Percentiles rank a stretch among this genome's conserved stretches.
Conservation (phyloP, 1,284 basidiomycete species). For the Heterobasidion parviporum region DNA sequence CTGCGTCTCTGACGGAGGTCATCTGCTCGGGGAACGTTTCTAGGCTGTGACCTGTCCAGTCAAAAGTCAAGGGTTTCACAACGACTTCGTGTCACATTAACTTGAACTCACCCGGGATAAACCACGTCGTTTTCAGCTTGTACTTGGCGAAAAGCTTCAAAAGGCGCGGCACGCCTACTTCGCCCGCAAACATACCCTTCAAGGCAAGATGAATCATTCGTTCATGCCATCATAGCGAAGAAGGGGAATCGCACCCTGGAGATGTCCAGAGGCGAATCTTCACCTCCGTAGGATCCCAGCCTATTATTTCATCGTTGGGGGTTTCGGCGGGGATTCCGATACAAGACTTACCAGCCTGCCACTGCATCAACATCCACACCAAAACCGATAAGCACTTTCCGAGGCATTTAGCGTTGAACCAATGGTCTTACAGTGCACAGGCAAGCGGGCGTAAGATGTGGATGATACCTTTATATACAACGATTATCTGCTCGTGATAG, state of each 20-base stretch:
- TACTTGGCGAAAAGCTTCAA: slow-evolving; percentile 71
- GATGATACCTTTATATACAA: no score
- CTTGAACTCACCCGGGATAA: slow-evolving; percentile 48
- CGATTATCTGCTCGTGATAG: no score
- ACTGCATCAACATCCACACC: slow-evolving; percentile 27
- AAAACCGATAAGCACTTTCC: slow-evolving; percentile 23
- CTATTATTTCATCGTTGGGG: slow-evolving; percentile 20
- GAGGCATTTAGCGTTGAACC: slow-evolving; percentile 15
- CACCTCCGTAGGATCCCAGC: slow-evolving; percentile 65
- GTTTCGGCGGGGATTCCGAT: background rate
- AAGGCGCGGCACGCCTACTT: slow-evolving; percentile 61
- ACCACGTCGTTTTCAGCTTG: slow-evolving; percentile 62
- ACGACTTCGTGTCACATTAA: background rate
- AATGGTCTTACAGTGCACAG: no score
- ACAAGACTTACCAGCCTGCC: slow-evolving; percentile 19
- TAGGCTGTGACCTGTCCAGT: slow-evolving; percentile 49
- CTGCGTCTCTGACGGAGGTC: slow-evolving; percentile 57
- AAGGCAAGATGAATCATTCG: background rate
- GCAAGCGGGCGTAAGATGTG: no score
- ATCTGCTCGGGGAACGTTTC: slow-evolving; percentile 65
- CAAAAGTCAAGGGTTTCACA: background rate
- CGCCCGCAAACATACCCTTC: slow-evolving; percentile 65
- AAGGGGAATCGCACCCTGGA: slow-evolving; percentile 30
- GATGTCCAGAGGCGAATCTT: slow-evolving; percentile 59
- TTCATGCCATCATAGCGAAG: background rate